phyloP scores from a whole-genome alignment of 306 rosid species.

The Ormosia emarginata region DNA sequence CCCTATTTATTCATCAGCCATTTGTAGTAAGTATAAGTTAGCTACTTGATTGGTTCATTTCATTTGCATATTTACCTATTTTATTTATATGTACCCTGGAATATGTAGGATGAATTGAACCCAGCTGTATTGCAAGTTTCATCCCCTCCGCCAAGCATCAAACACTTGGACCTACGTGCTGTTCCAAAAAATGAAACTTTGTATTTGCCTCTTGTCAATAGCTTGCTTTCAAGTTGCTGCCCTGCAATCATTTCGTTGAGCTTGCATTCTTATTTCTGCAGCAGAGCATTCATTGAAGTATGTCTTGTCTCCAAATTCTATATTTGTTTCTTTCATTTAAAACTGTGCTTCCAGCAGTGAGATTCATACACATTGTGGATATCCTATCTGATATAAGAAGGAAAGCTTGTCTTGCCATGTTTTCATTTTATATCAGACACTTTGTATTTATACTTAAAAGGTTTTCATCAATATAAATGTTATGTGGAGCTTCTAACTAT shows the following conservation, averaged over 20 bases:
- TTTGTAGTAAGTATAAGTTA: neutral
- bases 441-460: neutral
- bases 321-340: neutral
- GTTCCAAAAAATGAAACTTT: neutral
- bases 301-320: neutral
- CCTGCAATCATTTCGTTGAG: slow-evolving; percentile 4
- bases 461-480: neutral
- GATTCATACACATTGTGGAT: neutral
- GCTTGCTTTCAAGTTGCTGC: slow-evolving; percentile 12
- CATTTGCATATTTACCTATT: neutral
- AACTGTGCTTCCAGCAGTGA: neutral
- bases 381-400: neutral
- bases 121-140: neutral
- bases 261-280: neutral
- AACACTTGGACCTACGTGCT: neutral
- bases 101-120: slow-evolving; percentile 1
- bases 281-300: slow-evolving; percentile 19
- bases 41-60: neutral
- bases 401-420: neutral
- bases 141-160: slow-evolving; percentile 17
- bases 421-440: neutral
- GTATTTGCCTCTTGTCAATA: neutral
- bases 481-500: neutral
- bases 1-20: neutral
- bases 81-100: neutral